Evolutionary conservation across 805 yeast species (phyloP).

Genomic region (Wickerhamia fluorescens): DNA sequence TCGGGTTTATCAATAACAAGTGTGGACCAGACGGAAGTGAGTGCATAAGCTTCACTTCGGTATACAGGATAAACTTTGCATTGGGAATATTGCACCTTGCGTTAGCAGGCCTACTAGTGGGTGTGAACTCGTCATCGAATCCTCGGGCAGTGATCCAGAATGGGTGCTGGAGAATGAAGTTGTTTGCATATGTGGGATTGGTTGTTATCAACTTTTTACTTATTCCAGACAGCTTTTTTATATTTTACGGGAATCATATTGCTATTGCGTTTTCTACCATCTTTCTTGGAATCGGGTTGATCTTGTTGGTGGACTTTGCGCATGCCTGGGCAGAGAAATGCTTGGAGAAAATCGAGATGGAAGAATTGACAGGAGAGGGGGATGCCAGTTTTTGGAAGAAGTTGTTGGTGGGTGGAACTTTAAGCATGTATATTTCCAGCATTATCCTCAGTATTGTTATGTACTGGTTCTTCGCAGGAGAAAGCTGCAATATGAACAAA

Average conservation of each 20-base stretch:
- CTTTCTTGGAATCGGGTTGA: constrained; percentile 83
- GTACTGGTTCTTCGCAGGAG: constrained; percentile 75
- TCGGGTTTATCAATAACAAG: constrained; percentile 60
- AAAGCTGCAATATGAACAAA: constrained; percentile 83
- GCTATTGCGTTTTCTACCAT: constrained; percentile 79
- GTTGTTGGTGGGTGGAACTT: constrained; percentile 79
- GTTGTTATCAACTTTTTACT: constrained; percentile 55
- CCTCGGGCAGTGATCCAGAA: constrained; percentile 82
- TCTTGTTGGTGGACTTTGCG: constrained; percentile 90
- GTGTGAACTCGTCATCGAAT: constrained; percentile 70
- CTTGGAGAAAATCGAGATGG: constrained; percentile 81
- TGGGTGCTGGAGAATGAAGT: constrained; percentile 83
- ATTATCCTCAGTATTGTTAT: constrained; percentile 67
- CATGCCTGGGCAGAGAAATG: constrained; percentile 99
- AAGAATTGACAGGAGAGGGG: constrained; percentile 45
- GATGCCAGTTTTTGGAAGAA: constrained; percentile 68
- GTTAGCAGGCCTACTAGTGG: constrained; percentile 59
- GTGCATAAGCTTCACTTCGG: constrained; percentile 86
- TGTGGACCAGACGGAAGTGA: constrained; percentile 70
- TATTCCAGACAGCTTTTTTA: constrained; percentile 81
- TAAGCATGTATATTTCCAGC: constrained; percentile 72
- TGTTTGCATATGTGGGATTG: constrained; percentile 51
- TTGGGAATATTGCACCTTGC: constrained; percentile 72
- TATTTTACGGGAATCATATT: constrained; percentile 85
- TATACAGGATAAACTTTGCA: constrained; percentile 87